Conservation (phyloP, 2,329 filamentous ascomycete species). For the Arthrobotrys conoides region DNA sequence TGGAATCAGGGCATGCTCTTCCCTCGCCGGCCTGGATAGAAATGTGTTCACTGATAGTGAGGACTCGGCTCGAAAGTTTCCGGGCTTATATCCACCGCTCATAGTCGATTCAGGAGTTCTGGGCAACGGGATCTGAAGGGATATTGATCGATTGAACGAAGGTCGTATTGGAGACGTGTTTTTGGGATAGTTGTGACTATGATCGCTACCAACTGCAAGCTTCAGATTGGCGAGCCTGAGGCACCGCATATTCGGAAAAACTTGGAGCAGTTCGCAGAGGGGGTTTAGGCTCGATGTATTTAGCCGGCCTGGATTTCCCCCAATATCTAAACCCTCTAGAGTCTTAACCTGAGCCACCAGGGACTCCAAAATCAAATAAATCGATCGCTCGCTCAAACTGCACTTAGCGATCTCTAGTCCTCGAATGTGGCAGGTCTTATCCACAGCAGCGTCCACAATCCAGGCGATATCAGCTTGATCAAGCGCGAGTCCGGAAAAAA, state of each 20-base stretch:
- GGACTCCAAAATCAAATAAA: constrained; percentile 76
- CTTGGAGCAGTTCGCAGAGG: constrained; percentile 47
- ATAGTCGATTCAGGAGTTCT: constrained; percentile 34
- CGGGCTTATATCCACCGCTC: constrained; percentile 14
- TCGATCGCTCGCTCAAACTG: constrained; percentile 72
- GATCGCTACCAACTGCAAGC: constrained; percentile 40
- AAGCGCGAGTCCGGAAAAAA: constrained; percentile 78
- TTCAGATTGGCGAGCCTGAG: constrained; percentile 49
- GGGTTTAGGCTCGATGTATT: constrained; percentile 65
- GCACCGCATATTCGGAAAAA: constrained; percentile 49
- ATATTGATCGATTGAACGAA: constrained; percentile 56
- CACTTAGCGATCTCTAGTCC: constrained; percentile 78
- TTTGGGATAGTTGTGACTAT: constrained; percentile 30
- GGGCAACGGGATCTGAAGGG: constrained; percentile 43
- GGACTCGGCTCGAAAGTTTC: constrained; percentile 35
- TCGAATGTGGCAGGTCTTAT: constrained; percentile 76
- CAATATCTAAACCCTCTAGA: constrained; percentile 77
- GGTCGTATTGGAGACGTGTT: constrained; percentile 39
- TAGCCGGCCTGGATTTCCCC: constrained; percentile 76
- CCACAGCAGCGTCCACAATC: constrained; percentile 76
- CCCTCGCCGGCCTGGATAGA: constrained; percentile 5
- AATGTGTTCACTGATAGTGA: constrained; percentile 45
- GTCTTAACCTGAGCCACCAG: constrained; percentile 77
- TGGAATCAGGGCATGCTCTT: constrained; percentile 68
- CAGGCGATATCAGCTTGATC: constrained; percentile 79